Conservation (phyloP, 2,329 filamentous ascomycete species). For the Cercospora beticola region DNA sequence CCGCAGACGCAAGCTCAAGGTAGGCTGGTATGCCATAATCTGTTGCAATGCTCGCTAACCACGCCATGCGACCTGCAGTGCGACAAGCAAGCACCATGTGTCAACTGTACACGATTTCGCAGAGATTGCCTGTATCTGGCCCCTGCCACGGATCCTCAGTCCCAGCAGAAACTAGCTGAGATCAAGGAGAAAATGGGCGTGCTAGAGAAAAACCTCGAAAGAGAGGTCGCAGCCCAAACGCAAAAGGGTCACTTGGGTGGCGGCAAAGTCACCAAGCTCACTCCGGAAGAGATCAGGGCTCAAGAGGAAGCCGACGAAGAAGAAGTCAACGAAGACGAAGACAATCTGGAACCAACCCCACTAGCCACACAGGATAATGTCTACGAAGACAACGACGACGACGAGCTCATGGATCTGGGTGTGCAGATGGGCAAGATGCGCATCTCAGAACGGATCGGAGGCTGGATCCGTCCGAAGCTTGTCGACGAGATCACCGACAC, state of each 20-base stretch:
- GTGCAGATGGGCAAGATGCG: constrained; percentile 69
- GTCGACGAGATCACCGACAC: constrained; percentile 61
- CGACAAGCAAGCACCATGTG: constrained; percentile 69
- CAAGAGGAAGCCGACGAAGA: constrained; percentile 58
- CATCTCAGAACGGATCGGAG: constrained; percentile 72
- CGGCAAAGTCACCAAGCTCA: constrained; percentile 25
- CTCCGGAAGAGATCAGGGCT: constrained; percentile 29
- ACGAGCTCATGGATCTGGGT: constrained; percentile 70
- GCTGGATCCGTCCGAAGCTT: constrained; percentile 68
- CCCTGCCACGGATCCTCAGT: constrained; percentile 65
- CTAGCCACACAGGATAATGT: constrained; percentile 64
- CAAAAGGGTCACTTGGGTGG: constrained; percentile 30
- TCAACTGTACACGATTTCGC: constrained; percentile 59
- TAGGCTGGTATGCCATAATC: neutral
- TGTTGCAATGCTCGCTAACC: neutral
- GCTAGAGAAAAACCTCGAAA: constrained; percentile 67
- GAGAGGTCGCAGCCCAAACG: constrained; percentile 58
- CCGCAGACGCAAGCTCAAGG: constrained; percentile 70
- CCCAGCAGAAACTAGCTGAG: constrained; percentile 68
- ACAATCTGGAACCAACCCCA: constrained; percentile 61
- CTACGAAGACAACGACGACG: constrained; percentile 65
- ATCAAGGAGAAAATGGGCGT: constrained; percentile 77
- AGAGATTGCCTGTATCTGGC: constrained; percentile 63
- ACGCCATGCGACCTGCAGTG: constrained; percentile 45
- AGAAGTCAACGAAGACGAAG: constrained; percentile 53